These are phyloP conservation scores for Aspergillus conjunctus DNA, from an alignment of 495 filamentous ascomycete species.

Conservation along the genomic window DNA sequence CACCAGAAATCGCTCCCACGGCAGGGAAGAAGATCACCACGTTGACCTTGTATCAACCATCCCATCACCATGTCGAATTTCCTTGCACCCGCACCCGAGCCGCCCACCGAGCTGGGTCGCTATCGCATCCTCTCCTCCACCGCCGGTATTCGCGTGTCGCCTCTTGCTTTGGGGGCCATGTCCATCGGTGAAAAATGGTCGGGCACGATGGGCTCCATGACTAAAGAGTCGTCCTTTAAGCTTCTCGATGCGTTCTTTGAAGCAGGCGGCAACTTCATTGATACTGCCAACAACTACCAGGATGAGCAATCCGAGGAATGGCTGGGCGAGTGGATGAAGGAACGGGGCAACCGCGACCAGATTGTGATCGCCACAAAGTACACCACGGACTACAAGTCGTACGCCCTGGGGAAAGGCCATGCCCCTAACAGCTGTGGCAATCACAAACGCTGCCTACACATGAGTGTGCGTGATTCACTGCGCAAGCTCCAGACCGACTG, in stretches of 20 bases:
- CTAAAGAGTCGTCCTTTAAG: constrained; percentile 46
- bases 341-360: constrained; percentile 58
- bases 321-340: constrained; percentile 58
- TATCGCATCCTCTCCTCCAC: constrained; percentile 60
- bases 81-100: constrained; percentile 10
- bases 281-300: constrained; percentile 60
- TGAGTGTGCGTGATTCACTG: constrained; percentile 55
- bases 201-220: constrained; percentile 51
- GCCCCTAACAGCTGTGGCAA: constrained; percentile 61
- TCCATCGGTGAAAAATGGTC: constrained; percentile 60
- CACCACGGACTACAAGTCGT: constrained; percentile 41
- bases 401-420: too few species aligned
- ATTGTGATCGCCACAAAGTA: constrained; percentile 78
- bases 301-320: constrained; percentile 50
- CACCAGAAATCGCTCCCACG: too few species aligned
- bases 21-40: too few species aligned
- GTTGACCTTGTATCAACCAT: too few species aligned
- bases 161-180: constrained; percentile 64
- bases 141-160: constrained; percentile 62
- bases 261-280: constrained; percentile 57
- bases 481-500: constrained; percentile 67
- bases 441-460: constrained; percentile 55
- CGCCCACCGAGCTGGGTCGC: constrained; percentile 14
- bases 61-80: constrained; percentile 16
- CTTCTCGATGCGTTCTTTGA: constrained; percentile 57